These are phyloP conservation scores for Macrophomina pseudophaseolina DNA, from an alignment of 2,329 filamentous ascomycete genomes.

Conservation along the genomic window DNA sequence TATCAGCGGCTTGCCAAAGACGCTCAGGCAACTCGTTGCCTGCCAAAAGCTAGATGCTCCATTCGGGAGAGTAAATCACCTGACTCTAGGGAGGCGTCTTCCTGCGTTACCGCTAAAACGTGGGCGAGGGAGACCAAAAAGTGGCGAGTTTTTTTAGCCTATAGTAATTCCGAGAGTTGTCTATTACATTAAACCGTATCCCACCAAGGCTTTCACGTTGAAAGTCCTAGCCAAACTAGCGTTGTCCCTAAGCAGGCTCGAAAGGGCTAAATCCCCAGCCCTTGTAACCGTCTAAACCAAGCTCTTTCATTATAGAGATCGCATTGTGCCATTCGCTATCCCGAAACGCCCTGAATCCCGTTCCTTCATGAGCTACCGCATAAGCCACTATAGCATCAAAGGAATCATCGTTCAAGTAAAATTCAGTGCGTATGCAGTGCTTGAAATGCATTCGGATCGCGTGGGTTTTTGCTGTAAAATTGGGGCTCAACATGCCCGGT, in stretches of 20 bases:
- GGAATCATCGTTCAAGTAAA: background rate
- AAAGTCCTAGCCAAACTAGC: background rate
- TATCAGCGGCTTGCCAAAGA: constrained; percentile 30
- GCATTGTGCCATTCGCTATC: background rate
- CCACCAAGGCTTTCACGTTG: background rate
- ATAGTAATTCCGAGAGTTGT: background rate
- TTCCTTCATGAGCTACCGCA: background rate
- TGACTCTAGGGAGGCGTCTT: constrained; percentile 23
- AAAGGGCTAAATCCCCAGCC: background rate
- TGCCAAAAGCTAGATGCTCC: constrained; percentile 28
- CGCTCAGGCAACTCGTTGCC: constrained; percentile 25
- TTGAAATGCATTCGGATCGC: background rate
- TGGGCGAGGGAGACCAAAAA: background rate
- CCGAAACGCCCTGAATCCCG: background rate
- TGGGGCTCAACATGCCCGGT: background rate
- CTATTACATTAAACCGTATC: background rate
- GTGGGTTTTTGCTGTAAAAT: background rate
- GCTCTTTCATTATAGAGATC: background rate
- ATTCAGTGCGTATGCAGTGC: background rate
- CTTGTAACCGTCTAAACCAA: background rate
- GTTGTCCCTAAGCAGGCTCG: background rate
- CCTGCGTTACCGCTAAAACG: constrained; percentile 23
- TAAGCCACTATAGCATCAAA: background rate
- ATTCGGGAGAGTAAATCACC: constrained; percentile 29
- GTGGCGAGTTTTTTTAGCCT: constrained; percentile 1